Evolutionary conservation across 306 rosid genomes (phyloP).

Genomic region (Coriaria nepalensis): DNA sequence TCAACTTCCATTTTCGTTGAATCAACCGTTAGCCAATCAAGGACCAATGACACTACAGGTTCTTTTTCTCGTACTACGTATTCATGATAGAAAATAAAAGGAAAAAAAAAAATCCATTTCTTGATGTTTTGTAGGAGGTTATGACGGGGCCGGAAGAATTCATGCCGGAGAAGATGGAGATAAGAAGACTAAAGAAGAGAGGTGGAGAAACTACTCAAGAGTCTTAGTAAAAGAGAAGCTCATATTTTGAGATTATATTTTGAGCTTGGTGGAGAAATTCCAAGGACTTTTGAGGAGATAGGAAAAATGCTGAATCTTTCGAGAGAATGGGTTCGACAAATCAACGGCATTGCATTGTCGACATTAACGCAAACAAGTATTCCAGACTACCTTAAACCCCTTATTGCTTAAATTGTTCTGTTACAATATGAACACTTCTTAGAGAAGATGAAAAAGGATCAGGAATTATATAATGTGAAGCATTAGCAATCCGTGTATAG

Average conservation of each 20-base stretch:
- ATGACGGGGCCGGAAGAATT: conserved; percentile 47
- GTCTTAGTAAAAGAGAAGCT: conserved; percentile 48
- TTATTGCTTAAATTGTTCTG: conserved; percentile 21
- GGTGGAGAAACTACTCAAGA: conserved; percentile 35
- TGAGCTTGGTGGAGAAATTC: conserved; percentile 48
- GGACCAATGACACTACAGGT: conserved; percentile 56
- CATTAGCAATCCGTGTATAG: no score
- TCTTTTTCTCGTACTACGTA: neutral
- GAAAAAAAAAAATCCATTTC: neutral
- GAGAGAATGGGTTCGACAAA: conserved; percentile 57
- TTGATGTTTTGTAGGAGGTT: conserved; percentile 44
- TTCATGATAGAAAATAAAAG: neutral
- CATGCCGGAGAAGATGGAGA: conserved; percentile 48
- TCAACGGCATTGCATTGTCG: conserved; percentile 34
- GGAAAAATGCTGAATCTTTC: conserved; percentile 50
- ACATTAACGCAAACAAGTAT: conserved; percentile 27
- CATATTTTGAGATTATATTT: conserved; percentile 36
- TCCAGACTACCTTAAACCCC: conserved; percentile 26
- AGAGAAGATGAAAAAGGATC: no score
- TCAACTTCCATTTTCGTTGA: conserved; percentile 50
- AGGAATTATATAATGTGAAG: no score
- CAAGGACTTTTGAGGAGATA: conserved; percentile 52
- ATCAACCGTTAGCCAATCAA: conserved; percentile 21
- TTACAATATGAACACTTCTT: neutral
- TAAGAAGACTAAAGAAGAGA: conserved; percentile 35